phyloP scores from a whole-genome alignment of 2,329 filamentous ascomycete genomes.

The Penicillium sp. region DNA sequence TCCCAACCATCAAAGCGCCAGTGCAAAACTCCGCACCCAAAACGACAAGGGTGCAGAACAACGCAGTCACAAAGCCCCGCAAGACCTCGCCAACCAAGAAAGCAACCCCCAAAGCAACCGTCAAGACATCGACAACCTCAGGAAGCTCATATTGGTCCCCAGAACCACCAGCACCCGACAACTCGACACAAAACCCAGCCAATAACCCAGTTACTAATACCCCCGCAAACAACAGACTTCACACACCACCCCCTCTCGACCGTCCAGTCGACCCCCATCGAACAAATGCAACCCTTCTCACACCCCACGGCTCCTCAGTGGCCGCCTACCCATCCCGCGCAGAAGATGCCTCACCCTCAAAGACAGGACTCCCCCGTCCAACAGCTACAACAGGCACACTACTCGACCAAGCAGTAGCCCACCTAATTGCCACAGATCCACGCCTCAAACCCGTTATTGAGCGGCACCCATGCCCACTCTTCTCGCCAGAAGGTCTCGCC shows the following conservation, averaged over 20 bases:
- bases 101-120: slow-evolving; percentile 10
- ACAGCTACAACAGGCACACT: slow-evolving; percentile 68
- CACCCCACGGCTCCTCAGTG: slow-evolving; percentile 46
- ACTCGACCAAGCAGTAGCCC: slow-evolving; percentile 70
- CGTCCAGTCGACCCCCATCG: slow-evolving; percentile 49
- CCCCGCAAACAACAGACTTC: slow-evolving; percentile 44
- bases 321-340: slow-evolving; percentile 48
- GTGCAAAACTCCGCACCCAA: slow-evolving; percentile 23
- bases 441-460: slow-evolving; percentile 71
- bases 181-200: slow-evolving; percentile 33
- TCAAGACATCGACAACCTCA: slow-evolving; percentile 6
- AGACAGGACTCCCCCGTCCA: slow-evolving; percentile 41
- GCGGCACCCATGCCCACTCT: slow-evolving; percentile 72
- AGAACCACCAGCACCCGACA: slow-evolving; percentile 13
- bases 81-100: slow-evolving; percentile 27
- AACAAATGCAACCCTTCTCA: slow-evolving; percentile 51
- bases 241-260: slow-evolving; percentile 44
- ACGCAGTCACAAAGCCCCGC: slow-evolving; percentile 31
- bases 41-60: slow-evolving; percentile 22
- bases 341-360: slow-evolving; percentile 42
- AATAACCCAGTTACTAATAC: slow-evolving; percentile 24
- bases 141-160: slow-evolving; percentile 22
- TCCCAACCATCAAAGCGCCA: slow-evolving; percentile 19
- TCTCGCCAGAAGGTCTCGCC: slow-evolving; percentile 76
- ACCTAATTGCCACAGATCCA: slow-evolving; percentile 71